Percentiles rank a stretch among this genome's conserved stretches.
Evolutionary conservation across 2,329 filamentous ascomycete species (phyloP).

Genomic region (Pyrenochaeta sp.): DNA sequence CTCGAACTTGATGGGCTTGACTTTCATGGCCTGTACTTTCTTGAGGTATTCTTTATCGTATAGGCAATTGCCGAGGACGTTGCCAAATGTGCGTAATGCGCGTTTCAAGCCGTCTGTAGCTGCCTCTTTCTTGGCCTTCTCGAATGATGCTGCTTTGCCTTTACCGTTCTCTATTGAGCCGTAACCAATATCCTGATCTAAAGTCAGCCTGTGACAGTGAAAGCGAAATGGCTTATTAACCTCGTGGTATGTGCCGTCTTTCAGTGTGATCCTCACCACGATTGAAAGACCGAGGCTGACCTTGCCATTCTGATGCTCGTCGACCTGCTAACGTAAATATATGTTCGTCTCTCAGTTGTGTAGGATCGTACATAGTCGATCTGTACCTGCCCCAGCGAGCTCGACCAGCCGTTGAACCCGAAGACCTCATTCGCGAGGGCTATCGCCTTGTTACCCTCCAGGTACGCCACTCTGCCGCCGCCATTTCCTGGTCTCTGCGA

Average conservation of each 20-base stretch:
- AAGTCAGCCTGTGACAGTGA: constrained; percentile 11
- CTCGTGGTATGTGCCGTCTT: constrained; percentile 95
- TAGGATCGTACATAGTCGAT: constrained; percentile 79
- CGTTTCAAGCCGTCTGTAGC: constrained; percentile 94
- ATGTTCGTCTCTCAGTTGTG: background rate
- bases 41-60: constrained; percentile 95
- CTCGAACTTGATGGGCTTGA: constrained; percentile 78
- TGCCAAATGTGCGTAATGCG: constrained; percentile 89
- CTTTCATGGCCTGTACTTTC: constrained; percentile 90
- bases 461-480: constrained; percentile 88
- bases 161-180: constrained; percentile 96
- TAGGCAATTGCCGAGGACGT: constrained; percentile 96
- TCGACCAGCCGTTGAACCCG: constrained; percentile 98
- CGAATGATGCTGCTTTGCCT: constrained; percentile 93
- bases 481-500: constrained; percentile 84
- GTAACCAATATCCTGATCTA: constrained; percentile 83
- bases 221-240: constrained; percentile 41
- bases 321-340: constrained; percentile 61
- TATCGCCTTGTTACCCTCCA: constrained; percentile 97
- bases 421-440: constrained; percentile 94
- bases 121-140: constrained; percentile 98
- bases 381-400: constrained; percentile 91
- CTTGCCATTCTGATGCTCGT: constrained; percentile 82
- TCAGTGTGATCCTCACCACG: constrained; percentile 86
- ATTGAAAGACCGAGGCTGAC: constrained; percentile 88